Conservation (phyloP, 441 rosid species). For the Populus hybrid region DNA sequence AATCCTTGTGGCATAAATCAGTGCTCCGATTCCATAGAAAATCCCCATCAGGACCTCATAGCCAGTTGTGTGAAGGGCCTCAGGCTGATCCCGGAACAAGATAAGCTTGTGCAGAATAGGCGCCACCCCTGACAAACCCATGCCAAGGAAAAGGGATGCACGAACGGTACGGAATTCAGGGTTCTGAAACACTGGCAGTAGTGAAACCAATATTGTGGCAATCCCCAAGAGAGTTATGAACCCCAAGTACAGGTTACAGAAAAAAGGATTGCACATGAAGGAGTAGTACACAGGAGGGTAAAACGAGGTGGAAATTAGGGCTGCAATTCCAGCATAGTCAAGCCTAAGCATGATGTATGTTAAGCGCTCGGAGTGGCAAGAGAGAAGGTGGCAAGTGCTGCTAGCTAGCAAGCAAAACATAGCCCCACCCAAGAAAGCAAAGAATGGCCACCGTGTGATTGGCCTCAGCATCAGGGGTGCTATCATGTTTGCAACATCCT, state of each 20-base stretch:
- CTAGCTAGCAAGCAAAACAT: slow-evolving; percentile 93
- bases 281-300: slow-evolving; percentile 92
- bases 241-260: slow-evolving; percentile 79
- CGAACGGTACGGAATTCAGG: slow-evolving; percentile 67
- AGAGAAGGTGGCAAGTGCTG: slow-evolving; percentile 83
- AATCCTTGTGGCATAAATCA: slow-evolving; percentile 76
- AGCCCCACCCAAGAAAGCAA: slow-evolving; percentile 81
- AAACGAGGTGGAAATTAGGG: slow-evolving; percentile 81
- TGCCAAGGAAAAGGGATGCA: slow-evolving; percentile 69
- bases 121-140: slow-evolving; percentile 77
- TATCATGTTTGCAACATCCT: slow-evolving; percentile 51
- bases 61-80: slow-evolving; percentile 83
- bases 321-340: slow-evolving; percentile 86
- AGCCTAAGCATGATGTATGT: slow-evolving; percentile 89
- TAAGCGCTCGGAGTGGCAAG: slow-evolving; percentile 78
- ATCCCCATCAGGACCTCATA: slow-evolving; percentile 81
- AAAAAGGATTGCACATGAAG: slow-evolving; percentile 87
- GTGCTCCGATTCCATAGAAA: slow-evolving; percentile 67
- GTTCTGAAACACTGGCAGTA: slow-evolving; percentile 73
- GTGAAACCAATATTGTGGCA: slow-evolving; percentile 58
- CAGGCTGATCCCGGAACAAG: slow-evolving; percentile 78
- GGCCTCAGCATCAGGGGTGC: slow-evolving; percentile 56
- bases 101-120: slow-evolving; percentile 80
- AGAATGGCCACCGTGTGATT: slow-evolving; percentile 72
- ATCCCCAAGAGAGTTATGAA: slow-evolving; percentile 76